A percentile compares a stretch with the other conserved stretches of the same genome.
phyloP scores from a whole-genome alignment of 2,329 filamentous ascomycete species.

The Aspergillus sp. region DNA sequence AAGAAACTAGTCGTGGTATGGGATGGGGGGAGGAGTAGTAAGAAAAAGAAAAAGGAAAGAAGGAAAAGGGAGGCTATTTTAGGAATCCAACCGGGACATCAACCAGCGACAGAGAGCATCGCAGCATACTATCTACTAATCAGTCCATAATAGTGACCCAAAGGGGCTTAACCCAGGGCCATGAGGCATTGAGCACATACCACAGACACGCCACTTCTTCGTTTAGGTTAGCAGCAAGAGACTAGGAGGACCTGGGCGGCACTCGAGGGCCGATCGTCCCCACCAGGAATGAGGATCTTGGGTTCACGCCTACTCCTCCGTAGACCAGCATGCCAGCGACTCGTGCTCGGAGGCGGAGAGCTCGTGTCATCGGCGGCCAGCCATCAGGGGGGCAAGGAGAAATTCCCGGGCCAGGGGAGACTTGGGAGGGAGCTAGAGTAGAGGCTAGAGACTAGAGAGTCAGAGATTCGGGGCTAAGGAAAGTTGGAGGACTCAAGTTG shows the following conservation, averaged over 20 bases:
- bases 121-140: background rate
- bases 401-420: background rate
- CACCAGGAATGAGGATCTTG: constrained; percentile 25
- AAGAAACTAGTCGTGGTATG: constrained; percentile 2
- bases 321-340: constrained; percentile 13
- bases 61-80: constrained; percentile 18
- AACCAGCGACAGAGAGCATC: background rate
- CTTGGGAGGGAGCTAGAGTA: background rate
- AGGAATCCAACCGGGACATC: constrained; percentile 13
- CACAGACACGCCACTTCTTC: constrained; percentile 17
- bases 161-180: constrained; percentile 13
- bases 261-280: constrained; percentile 26
- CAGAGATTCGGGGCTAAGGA: background rate
- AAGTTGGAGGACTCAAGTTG: background rate
- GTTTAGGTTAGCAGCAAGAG: constrained; percentile 14
- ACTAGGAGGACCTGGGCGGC: constrained; percentile 20
- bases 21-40: constrained; percentile 3
- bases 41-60: constrained; percentile 10
- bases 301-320: constrained; percentile 10
- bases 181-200: constrained; percentile 9
- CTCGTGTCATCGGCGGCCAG: constrained; percentile 4
- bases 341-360: constrained; percentile 18
- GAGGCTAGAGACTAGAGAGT: background rate
- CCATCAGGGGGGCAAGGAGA: constrained; percentile 1
- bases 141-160: constrained; percentile 1